Conservation (phyloP, 805 yeast genomes). For the Nakazawaea anatomiae region DNA sequence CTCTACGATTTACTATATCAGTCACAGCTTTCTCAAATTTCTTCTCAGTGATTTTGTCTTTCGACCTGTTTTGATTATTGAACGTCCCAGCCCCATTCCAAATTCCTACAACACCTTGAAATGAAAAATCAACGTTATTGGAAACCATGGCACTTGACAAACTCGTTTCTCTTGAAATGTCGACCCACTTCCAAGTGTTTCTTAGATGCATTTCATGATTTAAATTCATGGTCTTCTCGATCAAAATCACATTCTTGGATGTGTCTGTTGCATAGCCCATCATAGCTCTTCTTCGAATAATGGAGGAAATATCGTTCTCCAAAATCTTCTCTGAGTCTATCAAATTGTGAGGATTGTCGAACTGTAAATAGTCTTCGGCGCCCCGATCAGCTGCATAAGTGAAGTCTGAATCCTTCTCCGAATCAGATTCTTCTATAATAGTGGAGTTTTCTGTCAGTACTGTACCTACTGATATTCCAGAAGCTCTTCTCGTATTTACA, state of each 20-base stretch:
- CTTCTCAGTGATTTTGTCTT: conserved; percentile 26
- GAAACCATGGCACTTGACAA: conserved; percentile 62
- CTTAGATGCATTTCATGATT: conserved; percentile 53
- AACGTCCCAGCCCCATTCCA: conserved; percentile 73
- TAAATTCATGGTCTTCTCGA: conserved; percentile 44
- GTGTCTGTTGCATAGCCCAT: conserved; percentile 71
- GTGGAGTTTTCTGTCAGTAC: not conserved
- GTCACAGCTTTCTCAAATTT: conserved; percentile 46
- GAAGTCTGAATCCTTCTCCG: not conserved
- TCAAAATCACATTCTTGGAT: conserved; percentile 51
- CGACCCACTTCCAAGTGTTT: conserved; percentile 91
- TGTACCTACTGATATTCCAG: not conserved
- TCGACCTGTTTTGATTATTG: conserved; percentile 42
- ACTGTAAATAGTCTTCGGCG: conserved; percentile 19
- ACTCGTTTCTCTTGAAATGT: conserved; percentile 60
- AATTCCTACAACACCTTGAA: conserved; percentile 81
- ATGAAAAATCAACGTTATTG: conserved; percentile 73
- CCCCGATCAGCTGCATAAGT: conserved; percentile 17
- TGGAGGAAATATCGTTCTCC: conserved; percentile 66
- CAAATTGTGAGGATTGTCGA: conserved; percentile 4
- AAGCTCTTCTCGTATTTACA: not conserved
- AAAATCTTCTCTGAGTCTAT: conserved; percentile 31
- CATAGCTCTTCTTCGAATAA: conserved; percentile 66
- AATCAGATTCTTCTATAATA: conserved; percentile 3
- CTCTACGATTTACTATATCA: conserved; percentile 36